Evolutionary conservation across 495 filamentous ascomycete species (phyloP), one percentile per base, ranked within the genome.

Genomic region (Darksidea phi): DNA sequence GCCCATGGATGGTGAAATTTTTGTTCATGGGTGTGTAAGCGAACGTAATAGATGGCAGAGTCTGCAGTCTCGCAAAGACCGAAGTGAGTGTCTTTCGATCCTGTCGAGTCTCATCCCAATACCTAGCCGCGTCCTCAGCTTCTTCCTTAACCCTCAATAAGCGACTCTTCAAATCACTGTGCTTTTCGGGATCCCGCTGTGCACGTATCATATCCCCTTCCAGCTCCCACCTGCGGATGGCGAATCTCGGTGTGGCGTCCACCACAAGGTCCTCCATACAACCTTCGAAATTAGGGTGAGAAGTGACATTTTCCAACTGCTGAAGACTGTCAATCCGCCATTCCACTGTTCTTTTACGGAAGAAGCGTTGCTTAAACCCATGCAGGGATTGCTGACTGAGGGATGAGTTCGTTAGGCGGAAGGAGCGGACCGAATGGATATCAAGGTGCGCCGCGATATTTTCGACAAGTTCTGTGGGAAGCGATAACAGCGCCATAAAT

Each of bases 401-500:
- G 11, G 55, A 34, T 23, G 37, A 8, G n/a, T 11, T 48, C 1
- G 42, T 37, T 2, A 59, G 48, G 41, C 61, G 61, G 42, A 64
- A 55, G 50, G 38, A 50, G 15, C 55, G 55, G 49, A 59, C 48
- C 26, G 28, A 41, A 5, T 13, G 17, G 20, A 52, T 12, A 53
- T 47, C 25, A 34, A 63, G 61, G 26, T 63, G 12, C 18, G 8
- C 10, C 2, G 37, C 61, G 24, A 63, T 58, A 7, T 34, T 17
- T 46, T 63, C 53, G 2, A 63, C 43, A 2, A 63, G 38, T 37
- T 63, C 61, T 5, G 51, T 55, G 15, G 61, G 61, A 4, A 63
- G 52, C 6, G 20, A n/a, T 11, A 12, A 38, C 17, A 61, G 43
- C 1, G 24, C 25, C 58, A 61, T 61, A 1, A 10, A 21, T 13